Percentiles rank a stretch among this genome's conserved stretches.
Evolutionary conservation across 1,284 basidiomycete genomes (phyloP).

Genomic region (Earliella scabrosa): DNA sequence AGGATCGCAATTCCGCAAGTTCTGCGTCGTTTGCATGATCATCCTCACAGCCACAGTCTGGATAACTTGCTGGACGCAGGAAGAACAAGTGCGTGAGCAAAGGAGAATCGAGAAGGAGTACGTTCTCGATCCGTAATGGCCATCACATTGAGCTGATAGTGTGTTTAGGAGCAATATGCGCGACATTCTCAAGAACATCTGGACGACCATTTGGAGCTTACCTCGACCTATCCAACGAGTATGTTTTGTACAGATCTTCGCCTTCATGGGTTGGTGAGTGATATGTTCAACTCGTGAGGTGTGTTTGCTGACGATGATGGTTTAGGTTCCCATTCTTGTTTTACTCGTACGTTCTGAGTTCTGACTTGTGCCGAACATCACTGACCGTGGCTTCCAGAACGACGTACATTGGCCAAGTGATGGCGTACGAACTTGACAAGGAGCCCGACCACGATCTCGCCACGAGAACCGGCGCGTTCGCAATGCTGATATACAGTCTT

Average conservation of each 20-base stretch:
- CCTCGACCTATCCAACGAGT: constrained; percentile 86
- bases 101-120: constrained; percentile 48
- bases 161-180: constrained; percentile 45
- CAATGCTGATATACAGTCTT: constrained; percentile 89
- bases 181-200: constrained; percentile 80
- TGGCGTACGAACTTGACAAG: constrained; percentile 74
- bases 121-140: neutral
- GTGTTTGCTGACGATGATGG: constrained; percentile 5
- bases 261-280: constrained; percentile 88
- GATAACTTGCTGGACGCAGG: constrained; percentile 84
- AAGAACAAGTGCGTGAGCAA: constrained; percentile 69
- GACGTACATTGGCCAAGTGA: constrained; percentile 90
- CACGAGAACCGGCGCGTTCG: constrained; percentile 86
- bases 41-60: constrained; percentile 84
- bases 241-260: constrained; percentile 90
- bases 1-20: constrained; percentile 94
- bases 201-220: constrained; percentile 71
- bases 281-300: neutral
- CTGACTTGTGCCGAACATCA: too few relatives aligned
- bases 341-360: constrained; percentile 81
- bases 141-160: neutral
- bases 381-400: too few relatives aligned
- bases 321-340: constrained; percentile 92
- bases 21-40: constrained; percentile 85
- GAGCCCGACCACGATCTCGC: constrained; percentile 84